These are phyloP conservation scores for Pseudogymnoascus sp. DNA, from an alignment of 2,329 filamentous ascomycete genomes.

Conservation along the genomic window DNA sequence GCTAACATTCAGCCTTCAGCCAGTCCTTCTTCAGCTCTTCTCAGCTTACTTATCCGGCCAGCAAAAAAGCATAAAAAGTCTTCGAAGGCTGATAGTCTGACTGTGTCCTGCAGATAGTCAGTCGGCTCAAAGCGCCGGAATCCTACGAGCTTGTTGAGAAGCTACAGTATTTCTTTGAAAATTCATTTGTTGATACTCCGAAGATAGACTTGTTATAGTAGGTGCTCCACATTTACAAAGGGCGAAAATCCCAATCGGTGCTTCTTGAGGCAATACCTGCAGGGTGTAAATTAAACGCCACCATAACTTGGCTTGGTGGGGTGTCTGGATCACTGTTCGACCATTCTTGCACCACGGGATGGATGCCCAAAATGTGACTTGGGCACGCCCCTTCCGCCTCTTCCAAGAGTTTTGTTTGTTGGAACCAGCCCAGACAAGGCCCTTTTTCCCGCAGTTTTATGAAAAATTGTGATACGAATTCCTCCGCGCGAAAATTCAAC, in stretches of 20 bases:
- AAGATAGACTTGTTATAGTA: background rate
- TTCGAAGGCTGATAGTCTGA: background rate
- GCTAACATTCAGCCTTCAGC: background rate
- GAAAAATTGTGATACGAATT: background rate
- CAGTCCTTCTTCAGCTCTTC: background rate
- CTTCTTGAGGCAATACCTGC: conserved; percentile 1
- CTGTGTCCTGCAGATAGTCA: background rate
- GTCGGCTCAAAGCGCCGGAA: background rate
- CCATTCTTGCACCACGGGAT: background rate
- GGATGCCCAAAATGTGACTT: conserved; percentile 7
- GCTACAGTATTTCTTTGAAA: background rate
- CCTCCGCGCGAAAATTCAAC: background rate
- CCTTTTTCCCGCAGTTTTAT: background rate
- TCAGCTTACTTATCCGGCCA: background rate
- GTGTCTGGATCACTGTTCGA: conserved; percentile 2
- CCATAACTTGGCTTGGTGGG: background rate
- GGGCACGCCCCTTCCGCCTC: conserved; percentile 8
- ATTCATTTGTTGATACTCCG: background rate
- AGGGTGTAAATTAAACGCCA: conserved; percentile 8
- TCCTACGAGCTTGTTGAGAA: background rate
- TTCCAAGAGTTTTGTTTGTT: conserved; percentile 7
- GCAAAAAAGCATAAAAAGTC: background rate
- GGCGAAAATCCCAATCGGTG: conserved; percentile 2
- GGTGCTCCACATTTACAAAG: conserved; percentile 3
- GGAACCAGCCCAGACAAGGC: background rate